Evolutionary conservation across 1,284 basidiomycete genomes (phyloP).

Genomic region (Peniophora sp.): DNA sequence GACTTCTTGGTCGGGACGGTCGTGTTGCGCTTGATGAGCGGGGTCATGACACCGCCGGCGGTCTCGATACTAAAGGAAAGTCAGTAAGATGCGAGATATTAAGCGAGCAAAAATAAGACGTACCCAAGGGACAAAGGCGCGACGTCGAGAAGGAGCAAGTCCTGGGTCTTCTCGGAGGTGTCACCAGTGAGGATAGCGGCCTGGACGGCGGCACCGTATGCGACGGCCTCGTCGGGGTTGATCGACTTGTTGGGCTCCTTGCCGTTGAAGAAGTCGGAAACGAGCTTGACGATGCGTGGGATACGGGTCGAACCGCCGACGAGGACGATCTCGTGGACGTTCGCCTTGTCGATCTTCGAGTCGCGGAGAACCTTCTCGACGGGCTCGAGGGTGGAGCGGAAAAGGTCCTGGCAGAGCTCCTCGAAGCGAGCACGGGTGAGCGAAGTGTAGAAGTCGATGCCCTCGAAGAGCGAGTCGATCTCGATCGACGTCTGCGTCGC

Average conservation of each 20-base stretch:
- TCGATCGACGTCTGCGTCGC: constrained; percentile 96
- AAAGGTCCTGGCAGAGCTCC: constrained; percentile 95
- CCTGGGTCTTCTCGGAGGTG: constrained; percentile 97
- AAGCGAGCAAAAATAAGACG: no score
- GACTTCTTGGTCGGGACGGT: constrained; percentile 99
- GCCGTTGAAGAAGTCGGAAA: constrained; percentile 98
- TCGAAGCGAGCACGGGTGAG: constrained; percentile 99
- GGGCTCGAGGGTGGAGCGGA: constrained; percentile 95
- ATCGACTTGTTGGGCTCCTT: constrained; percentile 95
- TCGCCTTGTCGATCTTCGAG: constrained; percentile 95
- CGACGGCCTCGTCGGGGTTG: constrained; percentile 99
- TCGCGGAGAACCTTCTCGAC: constrained; percentile 98
- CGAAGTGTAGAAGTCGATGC: constrained; percentile 95
- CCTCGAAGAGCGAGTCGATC: constrained; percentile 97
- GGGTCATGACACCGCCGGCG: constrained; percentile 97
- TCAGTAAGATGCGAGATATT: no score
- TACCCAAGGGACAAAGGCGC: constrained; percentile 83
- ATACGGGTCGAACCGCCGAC: constrained; percentile 99
- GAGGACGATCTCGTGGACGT: constrained; percentile 95
- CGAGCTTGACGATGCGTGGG: constrained; percentile 95
- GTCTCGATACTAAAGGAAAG: constrained; percentile 77
- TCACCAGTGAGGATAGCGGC: constrained; percentile 97
- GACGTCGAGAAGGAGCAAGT: constrained; percentile 95
- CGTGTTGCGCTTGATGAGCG: constrained; percentile 97
- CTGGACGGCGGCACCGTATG: constrained; percentile 99